Percentiles rank a stretch among this genome's conserved stretches.
phyloP scores from a whole-genome alignment of 202 grass and related monocot genomes.

The Brachypodium distachyon region DNA sequence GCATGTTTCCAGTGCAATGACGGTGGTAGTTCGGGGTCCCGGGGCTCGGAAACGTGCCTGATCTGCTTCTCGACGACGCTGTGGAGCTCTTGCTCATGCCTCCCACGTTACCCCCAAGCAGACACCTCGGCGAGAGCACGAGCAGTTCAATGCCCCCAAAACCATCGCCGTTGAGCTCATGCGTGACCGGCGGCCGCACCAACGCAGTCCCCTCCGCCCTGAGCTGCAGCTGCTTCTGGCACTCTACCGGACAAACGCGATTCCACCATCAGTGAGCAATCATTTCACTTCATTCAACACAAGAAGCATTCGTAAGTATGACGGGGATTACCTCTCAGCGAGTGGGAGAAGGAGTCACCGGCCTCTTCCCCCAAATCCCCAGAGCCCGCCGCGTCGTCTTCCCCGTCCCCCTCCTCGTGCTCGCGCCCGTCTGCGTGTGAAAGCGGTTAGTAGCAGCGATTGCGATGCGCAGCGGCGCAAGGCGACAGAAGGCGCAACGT shows the following conservation, averaged over 20 bases:
- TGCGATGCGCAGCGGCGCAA: background rate
- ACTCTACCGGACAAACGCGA: slow-evolving; percentile 26
- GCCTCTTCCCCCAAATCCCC: slow-evolving; percentile 16
- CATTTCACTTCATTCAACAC: background rate
- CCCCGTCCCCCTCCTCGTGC: background rate
- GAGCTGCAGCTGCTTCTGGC: slow-evolving; percentile 53
- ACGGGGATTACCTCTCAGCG: slow-evolving; percentile 49
- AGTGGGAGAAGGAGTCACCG: slow-evolving; percentile 51
- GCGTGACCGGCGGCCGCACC: background rate
- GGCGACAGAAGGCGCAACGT: background rate
- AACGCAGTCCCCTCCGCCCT: slow-evolving; percentile 29
- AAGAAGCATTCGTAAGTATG: background rate
- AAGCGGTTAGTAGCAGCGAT: slow-evolving; percentile 11
- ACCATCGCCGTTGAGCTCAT: slow-evolving; percentile 24
- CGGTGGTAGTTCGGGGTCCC: slow-evolving; percentile 72
- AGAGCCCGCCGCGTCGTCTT: background rate
- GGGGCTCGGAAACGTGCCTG: slow-evolving; percentile 81
- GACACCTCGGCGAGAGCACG: slow-evolving; percentile 50
- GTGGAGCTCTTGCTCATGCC: slow-evolving; percentile 90
- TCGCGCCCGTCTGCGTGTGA: slow-evolving; percentile 17
- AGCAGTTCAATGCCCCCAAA: slow-evolving; percentile 29
- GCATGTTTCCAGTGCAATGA: slow-evolving; percentile 41
- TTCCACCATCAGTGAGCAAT: slow-evolving; percentile 5
- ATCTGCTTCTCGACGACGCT: slow-evolving; percentile 67
- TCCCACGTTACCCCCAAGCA: slow-evolving; percentile 23